Base-by-base conservation (phyloP, 179 eudicot species). In the Corrigiola litoralis region DNA sequence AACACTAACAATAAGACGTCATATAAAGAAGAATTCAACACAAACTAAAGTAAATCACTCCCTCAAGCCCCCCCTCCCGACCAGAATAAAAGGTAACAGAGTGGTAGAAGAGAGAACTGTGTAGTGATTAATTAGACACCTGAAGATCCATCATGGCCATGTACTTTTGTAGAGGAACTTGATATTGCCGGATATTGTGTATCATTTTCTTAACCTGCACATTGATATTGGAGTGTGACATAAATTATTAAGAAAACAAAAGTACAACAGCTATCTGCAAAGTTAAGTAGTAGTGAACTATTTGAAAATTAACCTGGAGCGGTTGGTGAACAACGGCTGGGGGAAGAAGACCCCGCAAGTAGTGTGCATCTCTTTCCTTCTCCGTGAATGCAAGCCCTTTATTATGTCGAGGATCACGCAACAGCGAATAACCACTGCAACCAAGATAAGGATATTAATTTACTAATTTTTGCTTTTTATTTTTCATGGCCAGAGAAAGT, bases 121-220 rank as follows among this genome's bases (percentile, higher is more conserved):
- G 33, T 20, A n/a, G 20, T 17, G 17, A 27, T 45, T 5, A 32
- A 32, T n/a, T 40, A 34, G 17, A 53, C 64, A 91, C 97, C 94
- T 91, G 96, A 68, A 88, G 89, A 77, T 91, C 97, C 94, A 87
- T 88, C 97, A 91, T 88, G 56, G 96, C 94, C 90, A 86, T 77
- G 72, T 91, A 91, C 72, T 79, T 83, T 60, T 91, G 97, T 47
- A 88, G 53, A 17, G 97, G 97, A 38, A 86, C 85, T 77, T 91
- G 80, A 76, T 91, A 91, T 44, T 91, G 90, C 14, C 98, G 91
- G 46, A 92, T 66, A 58, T 76, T 81, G 61, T 72, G 74, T 82
- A 92, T 83, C 91, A 86, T 64, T 75, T 86, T 92, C 78, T 82
- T 89, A 61, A 86, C 86, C 96, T 91, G 67, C 2, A 50, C 23